Conservation (phyloP, 2,329 filamentous ascomycete genomes). For the Colletotrichum godetiae region DNA sequence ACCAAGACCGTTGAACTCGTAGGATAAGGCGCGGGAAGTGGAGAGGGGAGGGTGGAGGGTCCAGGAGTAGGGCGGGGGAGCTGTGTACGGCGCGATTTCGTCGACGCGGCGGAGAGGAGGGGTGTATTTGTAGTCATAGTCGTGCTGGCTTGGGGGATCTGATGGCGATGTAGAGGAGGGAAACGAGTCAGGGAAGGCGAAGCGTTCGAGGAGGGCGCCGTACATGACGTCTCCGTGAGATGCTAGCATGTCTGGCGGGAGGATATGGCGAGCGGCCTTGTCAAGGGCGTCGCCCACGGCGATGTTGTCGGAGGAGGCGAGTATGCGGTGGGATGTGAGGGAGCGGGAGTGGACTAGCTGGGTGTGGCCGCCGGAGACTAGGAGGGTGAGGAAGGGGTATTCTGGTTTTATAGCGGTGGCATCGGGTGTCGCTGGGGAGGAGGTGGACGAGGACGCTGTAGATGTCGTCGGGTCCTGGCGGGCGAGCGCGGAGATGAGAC, state of each 20-base stretch:
- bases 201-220: conserved; percentile 81
- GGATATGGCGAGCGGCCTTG: conserved; percentile 81
- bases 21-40: conserved; percentile 67
- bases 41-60: conserved; percentile 74
- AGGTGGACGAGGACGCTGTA: neutral
- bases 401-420: conserved; percentile 50
- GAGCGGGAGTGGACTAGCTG: conserved; percentile 81
- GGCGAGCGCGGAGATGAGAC: conserved; percentile 75
- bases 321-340: conserved; percentile 76
- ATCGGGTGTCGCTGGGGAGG: neutral
- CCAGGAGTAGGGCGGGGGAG: conserved; percentile 64
- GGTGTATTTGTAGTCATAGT: conserved; percentile 59
- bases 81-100: conserved; percentile 60
- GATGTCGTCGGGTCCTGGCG: neutral
- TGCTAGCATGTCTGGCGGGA: conserved; percentile 71
- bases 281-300: conserved; percentile 93
- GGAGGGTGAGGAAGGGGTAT: conserved; percentile 89
- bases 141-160: conserved; percentile 7
- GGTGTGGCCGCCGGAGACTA: conserved; percentile 94
- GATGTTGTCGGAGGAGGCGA: conserved; percentile 81
- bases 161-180: neutral
- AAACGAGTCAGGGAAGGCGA: conserved; percentile 71
- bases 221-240: conserved; percentile 77
- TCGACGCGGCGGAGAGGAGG: conserved; percentile 68
- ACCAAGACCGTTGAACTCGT: conserved; percentile 80